Conservation (phyloP, 805 yeast genomes). For the Scheffersomyces ergatensis region DNA sequence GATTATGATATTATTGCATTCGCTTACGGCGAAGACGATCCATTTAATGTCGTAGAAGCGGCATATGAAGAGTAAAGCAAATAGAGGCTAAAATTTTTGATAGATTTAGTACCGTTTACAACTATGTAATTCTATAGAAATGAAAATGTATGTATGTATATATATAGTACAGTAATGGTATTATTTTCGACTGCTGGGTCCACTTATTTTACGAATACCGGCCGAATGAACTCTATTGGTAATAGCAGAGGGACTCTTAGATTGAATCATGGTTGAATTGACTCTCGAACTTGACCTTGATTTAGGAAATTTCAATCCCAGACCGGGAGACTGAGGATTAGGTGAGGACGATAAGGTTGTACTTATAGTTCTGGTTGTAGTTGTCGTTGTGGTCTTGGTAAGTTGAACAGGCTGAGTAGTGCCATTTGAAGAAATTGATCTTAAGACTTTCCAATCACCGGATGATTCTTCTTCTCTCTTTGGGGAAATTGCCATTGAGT, state of each 20-base stretch:
- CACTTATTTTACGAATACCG: slow-evolving; percentile 24
- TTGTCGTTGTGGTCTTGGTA: slow-evolving; percentile 44
- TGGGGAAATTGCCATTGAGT: neutral
- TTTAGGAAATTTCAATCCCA: slow-evolving; percentile 21
- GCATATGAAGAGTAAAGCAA: slow-evolving; percentile 32
- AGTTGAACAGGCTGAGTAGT: slow-evolving; percentile 33
- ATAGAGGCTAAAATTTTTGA: too few species aligned
- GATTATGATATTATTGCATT: slow-evolving; percentile 46
- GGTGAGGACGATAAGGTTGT: slow-evolving; percentile 35
- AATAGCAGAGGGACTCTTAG: slow-evolving; percentile 7
- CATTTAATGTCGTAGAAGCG: slow-evolving; percentile 32
- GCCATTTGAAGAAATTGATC: slow-evolving; percentile 26
- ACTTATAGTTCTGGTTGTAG: slow-evolving; percentile 51
- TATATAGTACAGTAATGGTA: neutral
- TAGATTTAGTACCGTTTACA: too few species aligned
- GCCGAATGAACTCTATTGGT: slow-evolving; percentile 13
- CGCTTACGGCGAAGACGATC: slow-evolving; percentile 32
- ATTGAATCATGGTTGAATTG: slow-evolving; percentile 12
- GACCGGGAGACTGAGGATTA: slow-evolving; percentile 17
- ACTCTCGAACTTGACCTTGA: slow-evolving; percentile 21
- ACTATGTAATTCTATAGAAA: slow-evolving; percentile 14
- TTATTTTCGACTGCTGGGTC: slow-evolving; percentile 10
- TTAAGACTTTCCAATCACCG: slow-evolving; percentile 37
- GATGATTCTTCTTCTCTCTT: slow-evolving; percentile 23
- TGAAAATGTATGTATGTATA: neutral